Conservation (phyloP, 257 asterid genomes). For the Galeopsis tetrahit region DNA sequence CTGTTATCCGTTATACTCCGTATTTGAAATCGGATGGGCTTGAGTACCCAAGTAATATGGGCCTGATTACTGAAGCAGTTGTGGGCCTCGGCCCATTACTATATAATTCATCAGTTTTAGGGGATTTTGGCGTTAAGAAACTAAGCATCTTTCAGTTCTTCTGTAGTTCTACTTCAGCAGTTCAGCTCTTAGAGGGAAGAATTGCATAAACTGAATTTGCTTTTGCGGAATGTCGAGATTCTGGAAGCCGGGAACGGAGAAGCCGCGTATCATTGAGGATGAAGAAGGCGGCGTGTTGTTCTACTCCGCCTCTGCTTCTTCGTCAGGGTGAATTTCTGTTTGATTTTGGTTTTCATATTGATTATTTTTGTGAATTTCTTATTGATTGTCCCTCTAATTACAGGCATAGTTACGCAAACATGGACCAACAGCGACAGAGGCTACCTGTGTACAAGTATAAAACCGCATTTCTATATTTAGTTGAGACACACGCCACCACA, state of each 20-base stretch:
- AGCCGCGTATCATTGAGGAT: conserved; percentile 82
- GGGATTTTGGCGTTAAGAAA: background rate
- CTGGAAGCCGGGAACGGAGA: conserved; percentile 94
- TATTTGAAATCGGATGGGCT: no score
- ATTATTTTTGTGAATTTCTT: background rate
- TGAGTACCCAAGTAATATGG: no score
- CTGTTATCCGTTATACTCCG: no score
- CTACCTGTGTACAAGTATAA: conserved; percentile 78
- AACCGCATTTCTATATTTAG: conserved; percentile 73
- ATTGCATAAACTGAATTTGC: background rate
- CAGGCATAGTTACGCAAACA: conserved; percentile 66
- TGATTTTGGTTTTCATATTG: background rate
- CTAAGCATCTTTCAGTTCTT: background rate
- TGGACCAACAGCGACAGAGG: conserved; percentile 77
- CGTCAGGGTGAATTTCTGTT: conserved; percentile 61
- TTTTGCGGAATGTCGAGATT: conserved; percentile 58
- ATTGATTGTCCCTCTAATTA: conserved; percentile 1
- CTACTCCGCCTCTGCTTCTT: conserved; percentile 57
- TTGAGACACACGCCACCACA: conserved; percentile 89
- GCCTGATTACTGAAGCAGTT: no score
- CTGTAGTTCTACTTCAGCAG: background rate
- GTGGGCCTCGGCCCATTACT: background rate
- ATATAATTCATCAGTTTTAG: background rate
- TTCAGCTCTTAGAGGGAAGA: background rate
- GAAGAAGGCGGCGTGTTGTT: conserved; percentile 95